Percentiles rank a stretch among this genome's conserved stretches.
Conservation (phyloP, 1,284 basidiomycete species). For the Tremellales sp. region DNA sequence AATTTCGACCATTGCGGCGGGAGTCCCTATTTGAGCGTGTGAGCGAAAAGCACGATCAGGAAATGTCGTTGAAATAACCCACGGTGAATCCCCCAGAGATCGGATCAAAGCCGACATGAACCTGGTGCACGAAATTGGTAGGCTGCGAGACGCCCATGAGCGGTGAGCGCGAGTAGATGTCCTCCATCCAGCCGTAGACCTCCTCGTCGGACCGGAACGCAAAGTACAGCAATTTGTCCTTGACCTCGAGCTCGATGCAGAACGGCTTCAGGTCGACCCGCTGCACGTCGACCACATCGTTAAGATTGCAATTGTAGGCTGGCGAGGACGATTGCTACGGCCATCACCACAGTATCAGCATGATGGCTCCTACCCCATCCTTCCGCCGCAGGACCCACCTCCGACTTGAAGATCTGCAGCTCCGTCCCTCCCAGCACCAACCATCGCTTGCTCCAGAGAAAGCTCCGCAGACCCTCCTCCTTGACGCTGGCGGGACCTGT, state of each 20-base stretch:
- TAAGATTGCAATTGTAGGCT: conserved; percentile 50
- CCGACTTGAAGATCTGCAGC: conserved; percentile 84
- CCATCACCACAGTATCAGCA: background rate
- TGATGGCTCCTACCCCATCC: background rate
- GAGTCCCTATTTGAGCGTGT: conserved; percentile 61
- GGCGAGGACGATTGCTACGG: conserved; percentile 35
- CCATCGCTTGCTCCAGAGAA: conserved; percentile 91
- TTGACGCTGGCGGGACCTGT: conserved; percentile 71
- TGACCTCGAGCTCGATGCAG: conserved; percentile 79
- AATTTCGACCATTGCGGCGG: conserved; percentile 97
- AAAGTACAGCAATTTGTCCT: conserved; percentile 56
- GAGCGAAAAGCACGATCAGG: background rate
- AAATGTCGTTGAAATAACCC: conserved; percentile 28
- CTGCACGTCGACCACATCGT: conserved; percentile 80
- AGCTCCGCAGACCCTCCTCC: conserved; percentile 84
- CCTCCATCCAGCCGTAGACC: conserved; percentile 93
- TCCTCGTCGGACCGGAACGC: conserved; percentile 85
- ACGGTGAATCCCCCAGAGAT: conserved; percentile 89
- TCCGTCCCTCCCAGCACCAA: conserved; percentile 77
- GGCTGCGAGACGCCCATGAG: conserved; percentile 90
- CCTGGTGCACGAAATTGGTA: conserved; percentile 96
- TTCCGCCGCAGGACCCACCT: conserved; percentile 57
- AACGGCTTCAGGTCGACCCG: conserved; percentile 91
- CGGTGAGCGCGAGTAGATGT: conserved; percentile 87
- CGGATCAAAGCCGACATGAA: conserved; percentile 96